Conservation (phyloP, 305 asterid genomes). For the Fraxinus baroniana region DNA sequence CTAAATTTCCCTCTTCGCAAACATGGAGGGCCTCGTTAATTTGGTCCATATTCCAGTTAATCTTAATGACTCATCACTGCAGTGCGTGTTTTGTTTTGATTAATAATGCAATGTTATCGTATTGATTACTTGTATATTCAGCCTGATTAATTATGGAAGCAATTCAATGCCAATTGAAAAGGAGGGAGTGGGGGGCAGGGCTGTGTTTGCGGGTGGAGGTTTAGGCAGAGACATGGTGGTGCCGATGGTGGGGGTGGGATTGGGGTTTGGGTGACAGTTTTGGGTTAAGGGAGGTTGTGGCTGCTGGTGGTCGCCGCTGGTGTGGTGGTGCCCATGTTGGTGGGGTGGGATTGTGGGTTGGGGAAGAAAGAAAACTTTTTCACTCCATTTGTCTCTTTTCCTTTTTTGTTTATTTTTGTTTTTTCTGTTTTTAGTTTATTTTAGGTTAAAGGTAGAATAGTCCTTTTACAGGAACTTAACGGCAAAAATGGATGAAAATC, state of each 20-base stretch:
- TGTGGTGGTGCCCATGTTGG: too few species aligned
- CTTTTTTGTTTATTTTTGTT: too few species aligned
- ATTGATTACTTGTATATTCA: not conserved
- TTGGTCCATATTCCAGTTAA: not conserved
- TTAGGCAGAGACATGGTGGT: too few species aligned
- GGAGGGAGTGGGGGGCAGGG: not conserved
- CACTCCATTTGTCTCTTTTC: too few species aligned
- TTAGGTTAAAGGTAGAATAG: not conserved
- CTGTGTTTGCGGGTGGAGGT: too few species aligned
- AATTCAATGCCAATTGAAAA: not conserved
- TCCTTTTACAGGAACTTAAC: not conserved
- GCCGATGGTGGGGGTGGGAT: too few species aligned
- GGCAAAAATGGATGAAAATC: not conserved
- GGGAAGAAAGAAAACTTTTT: too few species aligned
- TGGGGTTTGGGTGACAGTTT: too few species aligned
- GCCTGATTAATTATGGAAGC: not conserved
- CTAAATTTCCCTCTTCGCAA: not conserved
- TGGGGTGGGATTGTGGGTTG: too few species aligned
- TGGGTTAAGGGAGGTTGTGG: too few species aligned
- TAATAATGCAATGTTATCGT: not conserved
- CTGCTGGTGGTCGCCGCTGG: too few species aligned
- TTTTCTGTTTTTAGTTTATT: not conserved
- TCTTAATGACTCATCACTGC: not conserved
- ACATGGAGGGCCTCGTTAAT: not conserved
- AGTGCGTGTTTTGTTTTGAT: not conserved